Base-by-base conservation (phyloP, 495 filamentous ascomycete species). In the Chlorociboria aeruginascens region DNA sequence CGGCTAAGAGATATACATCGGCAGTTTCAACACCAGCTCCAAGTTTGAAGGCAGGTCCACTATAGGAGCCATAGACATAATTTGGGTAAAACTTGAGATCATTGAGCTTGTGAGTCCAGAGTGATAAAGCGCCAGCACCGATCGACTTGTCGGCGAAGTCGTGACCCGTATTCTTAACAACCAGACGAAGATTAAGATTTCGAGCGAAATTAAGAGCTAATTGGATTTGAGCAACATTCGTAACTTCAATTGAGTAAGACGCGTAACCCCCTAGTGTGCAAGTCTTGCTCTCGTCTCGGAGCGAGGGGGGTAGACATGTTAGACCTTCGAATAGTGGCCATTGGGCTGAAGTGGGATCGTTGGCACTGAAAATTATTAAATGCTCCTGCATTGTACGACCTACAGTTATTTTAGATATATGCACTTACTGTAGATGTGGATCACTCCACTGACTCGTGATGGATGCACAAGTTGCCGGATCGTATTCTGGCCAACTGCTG, bases 131-230 rank as follows among this genome's bases (percentile, higher is more conserved):
- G 13, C 77, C 77, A 28, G 57, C 54, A 17, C 67, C 69, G 1
- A 52, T 51, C 1, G 59, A 72, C 61, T 78, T 79, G 46, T 74
- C 78, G 32, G 61, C 63, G 63, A 76, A 81, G 55, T 82, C 78
- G 51, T 84, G 82, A 28, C 83, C 82, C 2, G 82, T 88, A 52
- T 83, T 85, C 63, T 79, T 81, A 44, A 86, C 66, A 0, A 79
- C 74, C 11, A 86, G 63, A 31, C 81, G 69, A 9, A 85, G 48
- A 37, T 76, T 74, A 2, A 64, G 42, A 17, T 76, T 74, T 3
- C 73, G 67, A 1, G 81, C 82, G 61, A 84, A 77, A 57, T 78
- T 77, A 13, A 86, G 64, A 4, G 77, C 73, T 1, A 74, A 61
- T 53, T 78, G 75, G 32, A 84, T 68, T 45, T 86, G 72, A 9